Percentiles rank a stretch among this genome's conserved stretches.
Conservation (phyloP, 2,329 filamentous ascomycete genomes). For the Fusarium proliferatum region DNA sequence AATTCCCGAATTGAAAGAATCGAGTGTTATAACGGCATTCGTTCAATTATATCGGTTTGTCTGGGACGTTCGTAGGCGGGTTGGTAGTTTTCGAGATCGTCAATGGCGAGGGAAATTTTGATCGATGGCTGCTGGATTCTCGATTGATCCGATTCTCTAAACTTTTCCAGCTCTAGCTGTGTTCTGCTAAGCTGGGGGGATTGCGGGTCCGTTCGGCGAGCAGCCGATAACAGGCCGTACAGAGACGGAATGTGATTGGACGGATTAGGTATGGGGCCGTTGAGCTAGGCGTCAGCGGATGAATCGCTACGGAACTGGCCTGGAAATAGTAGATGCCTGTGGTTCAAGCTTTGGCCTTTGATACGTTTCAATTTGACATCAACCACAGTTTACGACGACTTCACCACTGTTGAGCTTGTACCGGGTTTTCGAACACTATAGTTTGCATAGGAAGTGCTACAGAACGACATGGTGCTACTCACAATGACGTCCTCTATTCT, state of each 20-base stretch:
- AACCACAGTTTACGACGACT: not conserved
- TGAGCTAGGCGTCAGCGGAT: constrained; percentile 29
- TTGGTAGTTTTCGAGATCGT: constrained; percentile 12
- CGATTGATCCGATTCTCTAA: constrained; percentile 41
- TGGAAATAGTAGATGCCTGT: constrained; percentile 23
- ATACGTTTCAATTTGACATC: not conserved
- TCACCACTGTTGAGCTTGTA: not conserved
- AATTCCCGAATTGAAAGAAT: not conserved
- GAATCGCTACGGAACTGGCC: constrained; percentile 21
- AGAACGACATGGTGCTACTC: constrained; percentile 74
- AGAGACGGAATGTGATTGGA: constrained; percentile 16
- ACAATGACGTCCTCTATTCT: constrained; percentile 79
- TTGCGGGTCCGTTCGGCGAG: constrained; percentile 36
- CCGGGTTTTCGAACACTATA: too few species aligned
- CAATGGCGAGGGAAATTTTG: constrained; percentile 35
- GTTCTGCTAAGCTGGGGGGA: constrained; percentile 34
- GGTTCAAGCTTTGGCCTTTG: not conserved
- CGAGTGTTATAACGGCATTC: constrained; percentile 30
- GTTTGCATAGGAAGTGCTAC: fast-evolving
- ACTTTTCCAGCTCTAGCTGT: constrained; percentile 45
- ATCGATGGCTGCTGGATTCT: constrained; percentile 32
- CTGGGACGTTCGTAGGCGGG: not conserved
- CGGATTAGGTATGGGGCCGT: not conserved
- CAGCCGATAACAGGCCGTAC: constrained; percentile 16
- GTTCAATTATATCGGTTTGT: not conserved